Percentiles rank a stretch among this genome's conserved stretches.
Evolutionary conservation across 192 early-diverging fungal genomes (phyloP).

Genomic region (Entrophospora sp.): DNA sequence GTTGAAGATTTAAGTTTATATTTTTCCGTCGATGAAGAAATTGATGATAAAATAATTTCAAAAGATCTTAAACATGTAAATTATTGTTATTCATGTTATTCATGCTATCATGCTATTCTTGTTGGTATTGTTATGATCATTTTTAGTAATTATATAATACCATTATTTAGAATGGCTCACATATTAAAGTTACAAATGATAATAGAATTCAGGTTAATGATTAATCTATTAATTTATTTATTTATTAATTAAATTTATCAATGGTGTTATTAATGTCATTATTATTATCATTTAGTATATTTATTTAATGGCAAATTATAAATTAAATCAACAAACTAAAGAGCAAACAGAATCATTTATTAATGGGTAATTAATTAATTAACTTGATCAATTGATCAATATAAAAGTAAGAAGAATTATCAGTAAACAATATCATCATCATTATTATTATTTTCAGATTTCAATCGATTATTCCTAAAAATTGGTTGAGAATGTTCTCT

Average conservation of each 20-base stretch:
- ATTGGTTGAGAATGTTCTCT: constrained; percentile 84
- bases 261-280: constrained; percentile 19
- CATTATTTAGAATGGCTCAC: constrained; percentile 23
- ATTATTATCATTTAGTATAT: constrained; percentile 60
- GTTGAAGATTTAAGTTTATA: constrained; percentile 56
- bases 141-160: no score
- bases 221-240: neutral
- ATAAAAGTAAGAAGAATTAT: constrained; percentile 34
- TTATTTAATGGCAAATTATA: constrained; percentile 67
- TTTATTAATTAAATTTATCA: neutral
- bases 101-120: no score
- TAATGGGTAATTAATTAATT: constrained; percentile 38
- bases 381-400: constrained; percentile 36
- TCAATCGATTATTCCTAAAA: constrained; percentile 58
- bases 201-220: constrained; percentile 25
- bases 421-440: neutral
- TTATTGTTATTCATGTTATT: constrained; percentile 26
- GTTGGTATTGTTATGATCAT: no score
- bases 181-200: constrained; percentile 41
- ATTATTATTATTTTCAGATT: constrained; percentile 24
- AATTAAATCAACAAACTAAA: constrained; percentile 58
- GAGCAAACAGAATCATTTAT: constrained; percentile 69
- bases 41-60: constrained; percentile 39
- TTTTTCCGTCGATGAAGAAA: constrained; percentile 51
- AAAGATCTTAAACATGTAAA: constrained; percentile 31